Evolutionary conservation across 306 rosid genomes (phyloP), one percentile per base, ranked within the genome.

Genomic region (Prunus campanulata): DNA sequence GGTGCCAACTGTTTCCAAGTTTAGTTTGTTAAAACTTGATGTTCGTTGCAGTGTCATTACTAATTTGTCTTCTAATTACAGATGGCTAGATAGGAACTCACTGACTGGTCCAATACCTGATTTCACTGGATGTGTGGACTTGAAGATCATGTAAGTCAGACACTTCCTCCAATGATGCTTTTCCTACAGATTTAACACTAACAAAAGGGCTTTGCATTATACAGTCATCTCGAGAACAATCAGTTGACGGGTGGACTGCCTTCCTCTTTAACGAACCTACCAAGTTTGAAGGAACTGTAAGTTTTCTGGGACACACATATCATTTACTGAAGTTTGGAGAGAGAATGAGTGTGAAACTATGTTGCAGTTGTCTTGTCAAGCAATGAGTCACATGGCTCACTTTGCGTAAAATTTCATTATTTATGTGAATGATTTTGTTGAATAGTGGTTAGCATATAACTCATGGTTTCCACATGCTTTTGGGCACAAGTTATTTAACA

Each of bases 191-290:
- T 50, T 70, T 68, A 78, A 72, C 66, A 61, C 91, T 88, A 78
- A 88, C 44, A 35, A 35, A 64, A 65, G 69, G 15, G 77, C 68
- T 81, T 86, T 86, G 24, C 69, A 71, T 72, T 76, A 72, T 86
- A 71, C 79, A 94, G 98, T 76, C 98, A 94, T 86, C 95, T 94
- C 11, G 98, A 94, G 81, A 89, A 90, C 84, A 94, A 94, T 81
- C 97, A 84, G 74, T 89, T 94, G 88, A 85, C 81, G 0, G 97
- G 96, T 22, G 87, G 54, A 75, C 85, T 94, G 76, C 96, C 96
- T 77, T 87, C 87, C 78, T 86, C 90, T 75, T 77, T 94, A 77
- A 46, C 22, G 68, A 88, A 84, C 70, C 88, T 94, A 50, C 98
- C 95, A 47, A 92, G 84, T 88, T 83, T 94, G 86, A 86, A 86